phyloP scores from a whole-genome alignment of 1,284 basidiomycete species.

The Austroboletus sp. region DNA sequence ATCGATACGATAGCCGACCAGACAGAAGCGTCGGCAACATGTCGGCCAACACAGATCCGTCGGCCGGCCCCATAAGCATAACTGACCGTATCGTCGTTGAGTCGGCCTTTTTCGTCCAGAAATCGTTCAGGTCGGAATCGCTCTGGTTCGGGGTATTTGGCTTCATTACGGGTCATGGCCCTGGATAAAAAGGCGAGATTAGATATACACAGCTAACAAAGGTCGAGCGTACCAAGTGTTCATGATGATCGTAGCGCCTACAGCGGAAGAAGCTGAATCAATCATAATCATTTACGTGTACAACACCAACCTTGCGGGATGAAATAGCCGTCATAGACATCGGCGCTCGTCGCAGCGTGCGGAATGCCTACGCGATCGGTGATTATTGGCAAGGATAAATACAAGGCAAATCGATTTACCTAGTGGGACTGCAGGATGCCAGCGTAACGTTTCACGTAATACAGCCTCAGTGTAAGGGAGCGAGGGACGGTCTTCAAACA shows the following conservation, averaged over 20 bases:
- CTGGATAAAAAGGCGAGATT: constrained; percentile 7
- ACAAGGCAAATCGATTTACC: constrained; percentile 6
- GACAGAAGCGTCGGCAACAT: constrained; percentile 31
- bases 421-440: constrained; percentile 26
- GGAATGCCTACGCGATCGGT: constrained; percentile 22
- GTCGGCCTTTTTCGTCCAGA: constrained; percentile 12
- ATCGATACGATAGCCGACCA: constrained; percentile 31
- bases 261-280: neutral
- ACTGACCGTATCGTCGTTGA: constrained; percentile 21
- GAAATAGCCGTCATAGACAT: constrained; percentile 27
- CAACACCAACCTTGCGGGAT: constrained; percentile 28
- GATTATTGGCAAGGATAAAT: neutral
- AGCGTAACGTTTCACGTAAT: constrained; percentile 27
- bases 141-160: constrained; percentile 27
- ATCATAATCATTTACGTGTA: neutral
- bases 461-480: constrained; percentile 29
- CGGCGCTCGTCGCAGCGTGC: constrained; percentile 23
- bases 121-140: constrained; percentile 28
- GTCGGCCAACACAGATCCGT: constrained; percentile 29
- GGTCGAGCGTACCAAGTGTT: constrained; percentile 19
- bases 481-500: constrained; percentile 26
- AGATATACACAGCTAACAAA: neutral
- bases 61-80: constrained; percentile 26
- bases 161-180: constrained; percentile 29
- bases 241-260: constrained; percentile 28